Base-by-base conservation (phyloP, 2,329 filamentous ascomycete species). In the Penicillium corylophilum region DNA sequence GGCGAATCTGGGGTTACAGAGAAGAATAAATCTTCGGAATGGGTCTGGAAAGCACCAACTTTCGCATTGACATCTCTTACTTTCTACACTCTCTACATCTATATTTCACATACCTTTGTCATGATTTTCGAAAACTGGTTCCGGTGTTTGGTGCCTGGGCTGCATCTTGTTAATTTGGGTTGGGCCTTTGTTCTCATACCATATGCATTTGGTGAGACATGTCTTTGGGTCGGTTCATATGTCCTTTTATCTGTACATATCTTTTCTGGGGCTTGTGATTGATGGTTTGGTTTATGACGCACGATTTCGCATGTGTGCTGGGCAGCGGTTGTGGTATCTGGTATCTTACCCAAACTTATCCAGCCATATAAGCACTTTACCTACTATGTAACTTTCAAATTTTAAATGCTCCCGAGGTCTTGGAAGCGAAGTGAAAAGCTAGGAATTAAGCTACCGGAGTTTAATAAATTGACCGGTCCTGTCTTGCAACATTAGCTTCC, bases 1-100 rank as follows among this genome's bases (percentile, higher is more conserved):
- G 60, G 20, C 60, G 62, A 8, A 59, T 67, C 16, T 67, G 64
- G 65, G 63, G 64, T 8, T 66, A 65, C 40, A 53, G 57, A 6
- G 58, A 63, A 48, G 53, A 52, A 24, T 60, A 53, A 44, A 24
- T 16, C 23, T 10, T 10, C 2, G 35, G 16, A 18, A 18, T 4
- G 16, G 9, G 16, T 12, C 5, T 18, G 10, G 12, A 20, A 22
- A 38, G 16, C 35, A 38, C 12, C 7, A 7, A 31, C 5, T 18
- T 35, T 4, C 18, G 33, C 10, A 38, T 20, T 38, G 9, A 10
- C 9, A 22, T 13, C 35, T 12, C 35, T 20, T 38, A n/a, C n/a
- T n/a, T n/a, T n/a, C n/a, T n/a, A n/a, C 35, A 20, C 35, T 12
- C 9, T 4, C 18, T 20, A 18, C 10, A 22, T 38, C 35, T 18